A percentile compares a stretch with the other conserved stretches of the same genome.
These are phyloP conservation scores for Fragilaria crotonensis DNA, from an alignment of 108 stramenopile species.

Conservation along the genomic window DNA sequence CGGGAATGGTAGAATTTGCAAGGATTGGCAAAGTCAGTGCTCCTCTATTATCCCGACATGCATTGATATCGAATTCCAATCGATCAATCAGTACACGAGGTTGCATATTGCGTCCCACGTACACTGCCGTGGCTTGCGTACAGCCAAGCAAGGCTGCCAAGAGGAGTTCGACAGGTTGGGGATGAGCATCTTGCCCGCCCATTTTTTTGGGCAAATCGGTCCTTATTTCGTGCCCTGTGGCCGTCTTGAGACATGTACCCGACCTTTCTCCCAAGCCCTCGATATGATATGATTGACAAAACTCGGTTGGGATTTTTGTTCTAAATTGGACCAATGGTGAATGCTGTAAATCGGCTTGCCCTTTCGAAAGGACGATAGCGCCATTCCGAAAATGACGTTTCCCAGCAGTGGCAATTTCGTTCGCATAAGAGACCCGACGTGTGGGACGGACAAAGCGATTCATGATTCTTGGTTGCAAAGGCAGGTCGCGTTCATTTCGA, in stretches of 20 bases:
- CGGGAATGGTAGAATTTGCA: conserved; percentile 34
- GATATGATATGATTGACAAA: conserved; percentile 28
- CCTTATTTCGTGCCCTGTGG: conserved; percentile 48
- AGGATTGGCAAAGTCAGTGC: conserved; percentile 56
- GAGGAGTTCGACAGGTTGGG: conserved; percentile 74
- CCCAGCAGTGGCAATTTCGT: no score
- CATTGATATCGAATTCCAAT: conserved; percentile 51
- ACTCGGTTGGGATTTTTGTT: background rate
- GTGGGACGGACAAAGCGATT: no score
- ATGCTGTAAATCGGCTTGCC: no score
- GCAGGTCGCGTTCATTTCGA: no score
- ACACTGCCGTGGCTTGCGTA: conserved; percentile 74
- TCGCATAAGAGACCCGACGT: no score
- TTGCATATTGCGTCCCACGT: conserved; percentile 58
- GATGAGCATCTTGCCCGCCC: conserved; percentile 58
- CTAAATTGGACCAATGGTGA: no score
- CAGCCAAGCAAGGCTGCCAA: conserved; percentile 71
- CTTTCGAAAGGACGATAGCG: no score
- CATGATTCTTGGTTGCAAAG: no score
- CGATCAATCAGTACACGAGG: conserved; percentile 42
- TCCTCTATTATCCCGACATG: conserved; percentile 61
- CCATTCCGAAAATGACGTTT: no score
- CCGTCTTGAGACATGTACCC: conserved; percentile 30
- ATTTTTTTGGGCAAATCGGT: conserved; percentile 74
- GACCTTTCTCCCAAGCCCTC: conserved; percentile 33